phyloP scores from a whole-genome alignment of 2,329 filamentous ascomycete species.

The Sphaerostilbella broomeana region DNA sequence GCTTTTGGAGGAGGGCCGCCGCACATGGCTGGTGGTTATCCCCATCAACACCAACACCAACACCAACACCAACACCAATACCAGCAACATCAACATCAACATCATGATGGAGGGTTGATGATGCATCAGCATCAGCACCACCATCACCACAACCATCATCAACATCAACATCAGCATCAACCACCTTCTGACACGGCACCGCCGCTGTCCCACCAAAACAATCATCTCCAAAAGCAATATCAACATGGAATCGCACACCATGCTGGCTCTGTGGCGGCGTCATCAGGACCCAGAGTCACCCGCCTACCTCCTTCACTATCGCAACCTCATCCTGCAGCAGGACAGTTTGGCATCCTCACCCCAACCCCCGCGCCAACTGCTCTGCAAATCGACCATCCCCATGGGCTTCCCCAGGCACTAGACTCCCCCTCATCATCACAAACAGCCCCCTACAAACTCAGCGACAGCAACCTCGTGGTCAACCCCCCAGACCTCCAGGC shows the following conservation, averaged over 20 bases:
- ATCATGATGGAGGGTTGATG: neutral
- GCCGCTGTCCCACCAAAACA: too few relatives aligned
- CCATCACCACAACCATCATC: constrained; percentile 10
- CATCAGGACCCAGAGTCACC: too few relatives aligned
- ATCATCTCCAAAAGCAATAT: too few relatives aligned
- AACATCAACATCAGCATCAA: constrained; percentile 7
- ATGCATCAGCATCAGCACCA: constrained; percentile 2
- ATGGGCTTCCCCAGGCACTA: neutral
- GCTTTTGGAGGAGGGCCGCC: too few relatives aligned
- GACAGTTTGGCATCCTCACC: constrained; percentile 43
- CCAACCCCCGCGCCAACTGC: neutral
- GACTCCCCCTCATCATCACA: neutral
- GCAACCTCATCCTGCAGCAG: constrained; percentile 15
- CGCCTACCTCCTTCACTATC: too few relatives aligned
- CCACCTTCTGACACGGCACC: too few relatives aligned
- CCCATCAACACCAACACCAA: too few relatives aligned
- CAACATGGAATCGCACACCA: too few relatives aligned
- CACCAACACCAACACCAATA: constrained; percentile 3
- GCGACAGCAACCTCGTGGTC: constrained; percentile 6
- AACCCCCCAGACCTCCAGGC: constrained; percentile 43
- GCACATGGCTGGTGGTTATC: too few relatives aligned
- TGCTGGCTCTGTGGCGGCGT: too few relatives aligned
- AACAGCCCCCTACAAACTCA: constrained; percentile 7
- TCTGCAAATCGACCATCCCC: neutral
- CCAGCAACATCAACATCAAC: constrained; percentile 9